These are phyloP conservation scores for Naganishia friedmannii DNA, from an alignment of 768 basidiomycete genomes.

Conservation along the genomic window DNA sequence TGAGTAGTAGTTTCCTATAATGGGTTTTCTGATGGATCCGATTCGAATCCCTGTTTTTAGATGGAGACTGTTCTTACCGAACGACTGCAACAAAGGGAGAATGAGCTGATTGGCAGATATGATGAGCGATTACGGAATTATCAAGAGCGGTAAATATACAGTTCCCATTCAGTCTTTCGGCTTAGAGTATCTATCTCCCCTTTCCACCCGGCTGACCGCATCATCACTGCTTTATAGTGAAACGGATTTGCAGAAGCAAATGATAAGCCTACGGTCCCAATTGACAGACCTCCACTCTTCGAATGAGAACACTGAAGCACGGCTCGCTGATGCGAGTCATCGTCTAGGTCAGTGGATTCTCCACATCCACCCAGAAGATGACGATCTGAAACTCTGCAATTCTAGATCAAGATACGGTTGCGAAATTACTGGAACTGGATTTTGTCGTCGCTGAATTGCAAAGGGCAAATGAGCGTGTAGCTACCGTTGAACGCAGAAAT, in stretches of 20 bases:
- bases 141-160: slow-evolving; percentile 72
- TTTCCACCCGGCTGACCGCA: slow-evolving; percentile 15
- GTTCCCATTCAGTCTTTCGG: too few relatives aligned
- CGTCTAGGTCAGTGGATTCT: slow-evolving; percentile 57
- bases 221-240: slow-evolving; percentile 60
- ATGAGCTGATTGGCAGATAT: slow-evolving; percentile 92
- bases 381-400: neutral
- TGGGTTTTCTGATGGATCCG: neutral
- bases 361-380: neutral
- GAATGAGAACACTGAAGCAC: slow-evolving; percentile 88
- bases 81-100: slow-evolving; percentile 85
- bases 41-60: slow-evolving; percentile 52
- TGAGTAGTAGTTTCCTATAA: neutral
- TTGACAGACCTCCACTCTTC: slow-evolving; percentile 83
- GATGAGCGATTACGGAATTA: slow-evolving; percentile 95
- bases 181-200: neutral
- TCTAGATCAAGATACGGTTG: slow-evolving; percentile 82
- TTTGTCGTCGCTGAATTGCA: slow-evolving; percentile 92
- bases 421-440: slow-evolving; percentile 87
- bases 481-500: slow-evolving; percentile 87
- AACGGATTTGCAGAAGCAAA: slow-evolving; percentile 86
- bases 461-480: slow-evolving; percentile 88
- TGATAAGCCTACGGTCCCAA: slow-evolving; percentile 81
- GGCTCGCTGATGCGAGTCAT: slow-evolving; percentile 82
- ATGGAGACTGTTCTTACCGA: slow-evolving; percentile 94